Evolutionary conservation across 169 alveolate species (phyloP), one percentile per base, ranked within the genome.

Genomic region (Neospora caninum): DNA sequence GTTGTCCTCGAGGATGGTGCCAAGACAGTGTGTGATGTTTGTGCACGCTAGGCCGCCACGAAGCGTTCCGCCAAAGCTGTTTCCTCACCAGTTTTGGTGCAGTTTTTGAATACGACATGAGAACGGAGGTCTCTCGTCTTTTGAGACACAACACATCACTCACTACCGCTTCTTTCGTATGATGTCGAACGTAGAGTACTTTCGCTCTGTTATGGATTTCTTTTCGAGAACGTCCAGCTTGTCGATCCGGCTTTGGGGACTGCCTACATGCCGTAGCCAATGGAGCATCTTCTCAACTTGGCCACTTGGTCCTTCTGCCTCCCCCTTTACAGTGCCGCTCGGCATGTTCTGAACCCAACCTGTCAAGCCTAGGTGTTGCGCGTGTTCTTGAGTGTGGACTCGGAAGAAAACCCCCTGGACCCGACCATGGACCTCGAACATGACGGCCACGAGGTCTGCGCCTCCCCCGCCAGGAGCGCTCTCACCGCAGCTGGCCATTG

Each of bases 381-480:
- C 93, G 4, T 89, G 64, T 39, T 89, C 80, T 64, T 89, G 41
- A 38, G 93, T 89, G 73, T 89, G 49, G 27, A 38, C 93, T 0
- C 93, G 86, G 49, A 89, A 89, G n/a, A 38, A 89, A 9, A 89
- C 93, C 1, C 93, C 88, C 49, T 89, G 93, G 4, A 89, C 93
- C 34, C 67, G 58, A 22, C 93, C 93, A 42, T n/a, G 64, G 36
- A 89, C 93, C 93, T 89, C 93, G 49, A 89, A 89, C 10, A 10
- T 41, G 54, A 82, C 53, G 25, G 69, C 58, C 41, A 73, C 84
- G 27, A 73, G 27, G 42, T 73, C 84, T n/a, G 10, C 9, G 34
- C n/a, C 73, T 22, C n/a, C 73, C 73, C 73, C 73, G 73, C 25
- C 31, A 64, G 73, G 20, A 22, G 20, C 58, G 58, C 58, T 7